Evolutionary conservation across 2,329 filamentous ascomycete species (phyloP).

Genomic region (Verticillium albo-atrum): DNA sequence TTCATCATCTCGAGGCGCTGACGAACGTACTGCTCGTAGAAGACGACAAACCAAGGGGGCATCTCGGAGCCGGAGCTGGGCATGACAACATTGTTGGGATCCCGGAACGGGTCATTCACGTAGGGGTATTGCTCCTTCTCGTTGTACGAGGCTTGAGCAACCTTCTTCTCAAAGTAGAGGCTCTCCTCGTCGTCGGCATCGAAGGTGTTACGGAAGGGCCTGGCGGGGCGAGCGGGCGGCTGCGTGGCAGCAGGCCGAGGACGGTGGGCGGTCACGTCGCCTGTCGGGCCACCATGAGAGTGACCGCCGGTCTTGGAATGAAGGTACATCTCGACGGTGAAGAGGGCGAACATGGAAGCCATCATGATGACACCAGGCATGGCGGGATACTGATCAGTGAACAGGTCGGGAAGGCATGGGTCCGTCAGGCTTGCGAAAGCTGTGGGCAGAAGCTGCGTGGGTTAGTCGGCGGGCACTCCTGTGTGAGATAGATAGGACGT

Average conservation of each 20-base stretch:
- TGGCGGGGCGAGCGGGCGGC: background rate
- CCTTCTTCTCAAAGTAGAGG: constrained; percentile 33
- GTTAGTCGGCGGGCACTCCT: background rate
- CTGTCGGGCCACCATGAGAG: constrained; percentile 52
- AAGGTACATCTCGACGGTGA: constrained; percentile 59
- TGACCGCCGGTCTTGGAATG: constrained; percentile 56
- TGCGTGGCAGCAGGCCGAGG: background rate
- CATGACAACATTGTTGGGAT: constrained; percentile 20
- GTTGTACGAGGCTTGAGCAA: constrained; percentile 34
- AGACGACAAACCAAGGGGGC: constrained; percentile 59
- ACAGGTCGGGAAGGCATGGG: constrained; percentile 55
- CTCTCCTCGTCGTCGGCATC: constrained; percentile 15
- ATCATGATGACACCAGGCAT: constrained; percentile 64
- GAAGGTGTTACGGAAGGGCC: constrained; percentile 6
- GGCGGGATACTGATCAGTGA: constrained; percentile 55
- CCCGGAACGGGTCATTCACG: constrained; percentile 16
- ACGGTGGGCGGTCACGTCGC: constrained; percentile 17
- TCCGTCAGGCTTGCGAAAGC: constrained; percentile 49
- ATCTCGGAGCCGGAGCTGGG: constrained; percentile 37
- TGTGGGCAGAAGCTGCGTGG: constrained; percentile 47
- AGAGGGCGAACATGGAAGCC: constrained; percentile 55
- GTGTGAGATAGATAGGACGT: constrained; percentile 15
- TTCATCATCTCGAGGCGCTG: constrained; percentile 55
- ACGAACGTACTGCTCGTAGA: constrained; percentile 59
- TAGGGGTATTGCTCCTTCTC: constrained; percentile 21